Conservation (phyloP, 1,139 yeast species). For the Taphrina deformans region DNA sequence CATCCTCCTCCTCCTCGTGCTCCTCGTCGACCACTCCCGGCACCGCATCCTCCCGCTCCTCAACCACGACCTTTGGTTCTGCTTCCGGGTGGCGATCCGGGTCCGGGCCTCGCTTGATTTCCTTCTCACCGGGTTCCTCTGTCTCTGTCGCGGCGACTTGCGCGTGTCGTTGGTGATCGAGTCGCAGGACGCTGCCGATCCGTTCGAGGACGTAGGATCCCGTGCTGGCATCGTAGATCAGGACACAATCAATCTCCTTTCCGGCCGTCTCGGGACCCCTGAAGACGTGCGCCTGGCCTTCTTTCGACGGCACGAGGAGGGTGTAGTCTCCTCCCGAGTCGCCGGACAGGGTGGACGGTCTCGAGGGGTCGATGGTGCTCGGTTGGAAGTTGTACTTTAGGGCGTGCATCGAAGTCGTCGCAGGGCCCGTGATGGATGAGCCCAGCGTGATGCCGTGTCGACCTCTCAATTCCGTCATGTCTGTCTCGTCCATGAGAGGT, state of each 20-base stretch:
- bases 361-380: slow-evolving; percentile 7
- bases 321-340: slow-evolving; percentile 9
- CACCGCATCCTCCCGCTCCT: not conserved
- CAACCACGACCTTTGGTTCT: not conserved
- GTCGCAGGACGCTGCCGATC: not conserved
- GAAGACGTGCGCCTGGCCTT: slow-evolving; percentile 26
- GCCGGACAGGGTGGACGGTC: slow-evolving; percentile 9
- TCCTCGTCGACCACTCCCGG: not conserved
- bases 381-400: slow-evolving; percentile 22
- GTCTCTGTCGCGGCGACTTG: not conserved
- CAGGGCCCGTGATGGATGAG: not conserved
- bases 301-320: slow-evolving; percentile 4
- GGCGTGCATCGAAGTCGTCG: not conserved
- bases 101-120: not conserved
- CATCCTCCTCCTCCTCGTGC: not conserved
- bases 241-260: slow-evolving; percentile 39
- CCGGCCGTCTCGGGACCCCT: slow-evolving; percentile 37
- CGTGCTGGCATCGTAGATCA: slow-evolving; percentile 38
- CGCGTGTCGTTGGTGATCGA: slow-evolving; percentile 20
- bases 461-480: not conserved
- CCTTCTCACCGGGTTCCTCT: not conserved
- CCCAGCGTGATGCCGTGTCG: not conserved
- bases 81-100: not conserved
- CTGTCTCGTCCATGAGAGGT: too few species aligned
- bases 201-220: slow-evolving; percentile 24